phyloP scores from a whole-genome alignment of 257 asterid genomes.

The Voacanga thouarsii region DNA sequence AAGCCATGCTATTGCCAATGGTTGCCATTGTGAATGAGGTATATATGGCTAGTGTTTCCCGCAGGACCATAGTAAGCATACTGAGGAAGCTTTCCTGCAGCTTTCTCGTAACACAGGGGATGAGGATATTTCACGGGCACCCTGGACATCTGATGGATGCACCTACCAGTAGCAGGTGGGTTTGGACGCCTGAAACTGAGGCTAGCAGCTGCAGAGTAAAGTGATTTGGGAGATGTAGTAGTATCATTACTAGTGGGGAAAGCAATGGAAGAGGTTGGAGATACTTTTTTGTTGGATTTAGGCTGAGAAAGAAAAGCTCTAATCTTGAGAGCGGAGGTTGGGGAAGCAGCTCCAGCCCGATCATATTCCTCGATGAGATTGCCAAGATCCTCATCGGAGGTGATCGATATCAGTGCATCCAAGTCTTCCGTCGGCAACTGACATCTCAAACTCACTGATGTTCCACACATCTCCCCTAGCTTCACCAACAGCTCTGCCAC shows the following conservation, averaged over 20 bases:
- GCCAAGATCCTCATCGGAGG: constrained; percentile 71
- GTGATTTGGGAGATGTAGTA: constrained; percentile 45
- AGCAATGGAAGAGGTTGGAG: constrained; percentile 50
- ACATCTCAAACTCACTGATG: constrained; percentile 58
- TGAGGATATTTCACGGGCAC: constrained; percentile 41
- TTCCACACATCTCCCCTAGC: constrained; percentile 62
- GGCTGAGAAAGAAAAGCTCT: constrained; percentile 60
- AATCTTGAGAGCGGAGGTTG: constrained; percentile 46
- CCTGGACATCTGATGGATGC: constrained; percentile 33
- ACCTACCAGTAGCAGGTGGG: constrained; percentile 17
- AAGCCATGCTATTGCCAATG: constrained; percentile 51
- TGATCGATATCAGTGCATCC: constrained; percentile 73
- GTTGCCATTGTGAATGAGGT: constrained; percentile 48
- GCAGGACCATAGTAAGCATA: constrained; percentile 29
- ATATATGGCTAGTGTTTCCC: constrained; percentile 38
- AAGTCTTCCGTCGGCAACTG: constrained; percentile 74
- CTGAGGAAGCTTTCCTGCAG: constrained; percentile 36
- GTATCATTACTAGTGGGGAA: constrained; percentile 28
- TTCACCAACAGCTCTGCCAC: constrained; percentile 59
- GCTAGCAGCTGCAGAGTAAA: constrained; percentile 22
- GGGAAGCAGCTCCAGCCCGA: constrained; percentile 29
- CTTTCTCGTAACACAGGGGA: constrained; percentile 22
- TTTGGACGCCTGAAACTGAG: constrained; percentile 26
- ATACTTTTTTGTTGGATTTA: constrained; percentile 36
- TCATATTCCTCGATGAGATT: constrained; percentile 81